Evolutionary conservation across 2,329 filamentous ascomycete species (phyloP).

Genomic region (Alternaria arborescens): DNA sequence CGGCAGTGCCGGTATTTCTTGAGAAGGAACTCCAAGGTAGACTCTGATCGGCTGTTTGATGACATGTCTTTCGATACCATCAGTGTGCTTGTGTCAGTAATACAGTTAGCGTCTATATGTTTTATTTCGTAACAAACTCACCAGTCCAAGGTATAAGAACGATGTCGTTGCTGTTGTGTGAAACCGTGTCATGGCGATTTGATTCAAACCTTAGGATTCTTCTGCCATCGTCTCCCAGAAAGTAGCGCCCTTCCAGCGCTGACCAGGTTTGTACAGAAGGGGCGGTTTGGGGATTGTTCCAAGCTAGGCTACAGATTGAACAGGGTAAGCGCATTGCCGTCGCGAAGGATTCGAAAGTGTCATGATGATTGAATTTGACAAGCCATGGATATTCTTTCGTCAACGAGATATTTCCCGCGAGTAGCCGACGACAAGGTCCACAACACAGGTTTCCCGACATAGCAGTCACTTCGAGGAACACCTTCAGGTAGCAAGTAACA

Average conservation of each 20-base stretch:
- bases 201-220: no score
- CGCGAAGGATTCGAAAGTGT: neutral
- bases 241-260: no score
- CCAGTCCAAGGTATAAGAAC: neutral
- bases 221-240: no score
- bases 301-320: no score
- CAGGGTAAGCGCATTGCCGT: neutral
- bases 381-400: neutral
- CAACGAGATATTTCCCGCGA: neutral
- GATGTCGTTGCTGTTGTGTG: no score
- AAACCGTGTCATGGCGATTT: no score
- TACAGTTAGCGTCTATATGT: neutral
- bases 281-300: no score
- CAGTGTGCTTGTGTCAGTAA: neutral
- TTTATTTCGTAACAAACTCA: neutral
- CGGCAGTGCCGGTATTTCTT: neutral
- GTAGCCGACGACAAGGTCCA: neutral
- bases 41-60: neutral
- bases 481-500: no score
- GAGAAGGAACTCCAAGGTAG: fast-evolving
- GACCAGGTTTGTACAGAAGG: no score
- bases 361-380: neutral
- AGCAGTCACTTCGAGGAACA: no score
- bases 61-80: neutral
- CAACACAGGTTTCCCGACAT: neutral